phyloP scores from a whole-genome alignment of 2,329 filamentous ascomycete species.

The Mollisia scopiformis region DNA sequence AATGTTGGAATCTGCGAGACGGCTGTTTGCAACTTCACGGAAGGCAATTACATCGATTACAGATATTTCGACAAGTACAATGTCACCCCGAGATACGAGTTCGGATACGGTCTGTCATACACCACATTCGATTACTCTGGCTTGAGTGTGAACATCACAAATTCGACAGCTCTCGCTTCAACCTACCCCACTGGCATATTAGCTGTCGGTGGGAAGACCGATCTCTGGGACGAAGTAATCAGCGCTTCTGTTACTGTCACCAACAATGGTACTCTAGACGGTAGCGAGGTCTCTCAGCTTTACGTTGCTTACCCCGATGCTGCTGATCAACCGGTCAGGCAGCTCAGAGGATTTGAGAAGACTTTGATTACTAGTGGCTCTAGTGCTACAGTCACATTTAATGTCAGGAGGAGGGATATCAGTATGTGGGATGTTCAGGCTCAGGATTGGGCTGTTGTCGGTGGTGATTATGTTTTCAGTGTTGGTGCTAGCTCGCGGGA shows the following conservation, averaged over 20 bases:
- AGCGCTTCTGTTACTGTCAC: constrained; percentile 52
- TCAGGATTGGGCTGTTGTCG: constrained; percentile 74
- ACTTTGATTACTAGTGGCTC: background rate
- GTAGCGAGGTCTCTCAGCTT: constrained; percentile 59
- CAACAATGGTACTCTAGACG: constrained; percentile 54
- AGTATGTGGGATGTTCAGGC: constrained; percentile 78
- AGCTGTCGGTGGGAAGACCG: constrained; percentile 55
- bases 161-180: constrained; percentile 24
- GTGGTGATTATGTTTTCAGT: constrained; percentile 22
- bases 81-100: constrained; percentile 73
- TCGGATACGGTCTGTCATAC: constrained; percentile 79
- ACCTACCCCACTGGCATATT: constrained; percentile 62
- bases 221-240: constrained; percentile 55
- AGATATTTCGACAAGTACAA: constrained; percentile 67
- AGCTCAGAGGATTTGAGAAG: constrained; percentile 21
- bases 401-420: constrained; percentile 75
- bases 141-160: constrained; percentile 47
- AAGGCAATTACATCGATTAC: constrained; percentile 82
- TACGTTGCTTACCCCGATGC: constrained; percentile 31
- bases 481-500: constrained; percentile 29
- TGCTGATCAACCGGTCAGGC: constrained; percentile 13
- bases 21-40: constrained; percentile 72
- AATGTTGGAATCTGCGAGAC: constrained; percentile 47
- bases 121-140: constrained; percentile 74
- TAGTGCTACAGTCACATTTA: constrained; percentile 65